These are phyloP conservation scores for Apostasia shenzhenica DNA, from an alignment of 106 monocot genomes.

Conservation along the genomic window DNA sequence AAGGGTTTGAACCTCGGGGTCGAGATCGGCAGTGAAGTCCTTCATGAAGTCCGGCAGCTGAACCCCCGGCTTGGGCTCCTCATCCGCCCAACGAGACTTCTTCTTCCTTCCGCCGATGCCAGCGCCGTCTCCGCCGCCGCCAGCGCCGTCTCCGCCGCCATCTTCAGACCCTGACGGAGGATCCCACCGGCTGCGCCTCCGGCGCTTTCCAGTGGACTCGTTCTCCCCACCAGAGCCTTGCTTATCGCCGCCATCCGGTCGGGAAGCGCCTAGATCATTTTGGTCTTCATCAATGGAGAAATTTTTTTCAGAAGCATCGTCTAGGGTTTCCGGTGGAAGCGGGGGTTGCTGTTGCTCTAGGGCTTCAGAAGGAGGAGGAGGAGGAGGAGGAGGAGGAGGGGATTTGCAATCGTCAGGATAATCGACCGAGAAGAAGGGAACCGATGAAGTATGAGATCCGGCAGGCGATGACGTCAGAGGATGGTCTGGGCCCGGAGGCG, in stretches of 20 bases:
- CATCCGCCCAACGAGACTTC: conserved; percentile 82
- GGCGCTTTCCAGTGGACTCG: conserved; percentile 41
- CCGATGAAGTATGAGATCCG: too few relatives aligned
- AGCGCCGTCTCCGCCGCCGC: conserved; percentile 48
- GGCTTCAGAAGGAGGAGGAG: conserved; percentile 2
- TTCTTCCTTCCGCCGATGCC: conserved; percentile 43
- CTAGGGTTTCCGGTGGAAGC: conserved; percentile 24
- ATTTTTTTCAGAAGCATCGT: conserved; percentile 18
- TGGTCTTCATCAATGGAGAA: conserved; percentile 7
- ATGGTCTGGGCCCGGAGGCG: too few relatives aligned
- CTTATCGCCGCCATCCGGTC: conserved; percentile 16
- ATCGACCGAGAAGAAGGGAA: too few relatives aligned
- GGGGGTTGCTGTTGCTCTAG: neutral
- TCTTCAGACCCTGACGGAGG: conserved; percentile 4
- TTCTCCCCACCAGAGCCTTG: conserved; percentile 43
- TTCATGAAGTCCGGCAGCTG: conserved; percentile 95
- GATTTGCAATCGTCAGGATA: neutral
- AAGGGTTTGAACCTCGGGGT: conserved; percentile 80
- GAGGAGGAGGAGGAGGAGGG: conserved; percentile 3
- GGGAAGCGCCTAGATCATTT: conserved; percentile 37
- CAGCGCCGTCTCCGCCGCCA: conserved; percentile 23
- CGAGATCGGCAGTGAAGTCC: conserved; percentile 72
- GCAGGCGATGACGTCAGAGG: too few relatives aligned
- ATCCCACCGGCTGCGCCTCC: conserved; percentile 80
- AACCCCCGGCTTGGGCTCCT: conserved; percentile 53